Percentiles rank a stretch among this genome's conserved stretches.
phyloP scores from a whole-genome alignment of 179 eudicot species.

The Patellifolia procumbens region DNA sequence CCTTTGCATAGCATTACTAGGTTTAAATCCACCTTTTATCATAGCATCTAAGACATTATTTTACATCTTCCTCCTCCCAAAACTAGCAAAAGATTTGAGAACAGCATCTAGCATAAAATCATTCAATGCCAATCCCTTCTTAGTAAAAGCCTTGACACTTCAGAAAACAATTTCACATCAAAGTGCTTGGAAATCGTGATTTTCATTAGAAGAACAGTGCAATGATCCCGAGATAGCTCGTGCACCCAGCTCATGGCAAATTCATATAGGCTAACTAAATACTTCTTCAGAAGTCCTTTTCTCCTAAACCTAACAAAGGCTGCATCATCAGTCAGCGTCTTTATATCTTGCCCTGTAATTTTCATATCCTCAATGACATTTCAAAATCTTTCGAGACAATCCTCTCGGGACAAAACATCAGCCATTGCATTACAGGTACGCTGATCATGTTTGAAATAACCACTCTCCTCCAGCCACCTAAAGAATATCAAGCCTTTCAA shows the following conservation, averaged over 20 bases:
- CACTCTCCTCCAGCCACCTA: constrained; percentile 72
- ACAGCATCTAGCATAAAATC: constrained; percentile 51
- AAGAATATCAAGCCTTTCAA: constrained; percentile 77
- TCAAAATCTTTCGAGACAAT: constrained; percentile 69
- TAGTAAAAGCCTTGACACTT: constrained; percentile 48
- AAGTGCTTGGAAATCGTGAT: constrained; percentile 53
- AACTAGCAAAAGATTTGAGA: constrained; percentile 71
- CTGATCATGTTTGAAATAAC: constrained; percentile 56
- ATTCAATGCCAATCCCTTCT: constrained; percentile 47
- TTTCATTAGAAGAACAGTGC: constrained; percentile 61
- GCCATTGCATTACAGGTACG: constrained; percentile 56
- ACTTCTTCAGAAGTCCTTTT: constrained; percentile 55
- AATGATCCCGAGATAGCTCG: constrained; percentile 63
- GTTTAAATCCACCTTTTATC: constrained; percentile 54
- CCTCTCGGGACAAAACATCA: constrained; percentile 54
- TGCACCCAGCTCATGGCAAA: constrained; percentile 49
- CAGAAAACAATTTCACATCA: constrained; percentile 61
- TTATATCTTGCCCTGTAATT: constrained; percentile 51
- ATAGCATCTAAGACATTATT: constrained; percentile 62
- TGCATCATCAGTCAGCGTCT: constrained; percentile 42
- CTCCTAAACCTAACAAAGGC: constrained; percentile 44
- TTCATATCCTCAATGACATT: constrained; percentile 61
- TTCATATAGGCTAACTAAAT: constrained; percentile 69
- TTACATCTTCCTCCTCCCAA: constrained; percentile 63
- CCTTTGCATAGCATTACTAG: constrained; percentile 41